phyloP scores from a whole-genome alignment of 768 basidiomycete genomes.

The Tricholoma flavovirens region DNA sequence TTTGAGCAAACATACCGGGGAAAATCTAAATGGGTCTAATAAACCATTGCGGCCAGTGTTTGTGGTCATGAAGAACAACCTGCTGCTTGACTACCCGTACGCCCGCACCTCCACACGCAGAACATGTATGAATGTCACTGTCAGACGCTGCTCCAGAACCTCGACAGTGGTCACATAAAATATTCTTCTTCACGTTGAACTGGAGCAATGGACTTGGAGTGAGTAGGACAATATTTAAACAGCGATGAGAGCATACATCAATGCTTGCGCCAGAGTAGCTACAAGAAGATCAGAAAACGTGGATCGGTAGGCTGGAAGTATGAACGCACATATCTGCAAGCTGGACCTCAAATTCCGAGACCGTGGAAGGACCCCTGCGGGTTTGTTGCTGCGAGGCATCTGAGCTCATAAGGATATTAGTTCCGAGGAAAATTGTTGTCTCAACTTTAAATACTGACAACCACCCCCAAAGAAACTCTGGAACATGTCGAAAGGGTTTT shows the following conservation, averaged over 20 bases:
- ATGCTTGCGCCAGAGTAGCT: conserved; percentile 84
- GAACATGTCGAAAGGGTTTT: conserved; percentile 95
- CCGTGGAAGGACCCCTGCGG: conserved; percentile 68
- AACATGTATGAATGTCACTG: conserved; percentile 81
- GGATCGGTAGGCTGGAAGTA: not conserved
- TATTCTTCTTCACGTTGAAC: conserved; percentile 90
- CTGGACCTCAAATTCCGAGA: conserved; percentile 81
- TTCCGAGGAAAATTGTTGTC: not conserved
- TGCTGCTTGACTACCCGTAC: conserved; percentile 85
- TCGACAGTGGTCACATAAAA: conserved; percentile 95
- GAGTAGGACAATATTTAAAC: conserved; percentile 15
- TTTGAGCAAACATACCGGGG: conserved; percentile 94
- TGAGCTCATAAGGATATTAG: not conserved
- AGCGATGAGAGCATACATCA: conserved; percentile 48
- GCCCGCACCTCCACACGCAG: conserved; percentile 79
- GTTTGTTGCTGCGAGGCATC: conserved; percentile 43
- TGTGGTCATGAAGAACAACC: conserved; percentile 17
- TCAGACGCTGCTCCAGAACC: conserved; percentile 92
- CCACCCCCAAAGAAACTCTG: conserved; percentile 87
- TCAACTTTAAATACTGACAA: conserved; percentile 17
- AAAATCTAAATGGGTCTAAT: conserved; percentile 50
- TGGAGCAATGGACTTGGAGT: conserved; percentile 24
- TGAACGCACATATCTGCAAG: conserved; percentile 72
- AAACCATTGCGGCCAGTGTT: not conserved
- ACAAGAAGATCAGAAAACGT: conserved; percentile 9